Percentiles rank a stretch among this genome's conserved stretches.
Conservation (phyloP, 192 early-diverging fungal species). For the Backusella australiensis region DNA sequence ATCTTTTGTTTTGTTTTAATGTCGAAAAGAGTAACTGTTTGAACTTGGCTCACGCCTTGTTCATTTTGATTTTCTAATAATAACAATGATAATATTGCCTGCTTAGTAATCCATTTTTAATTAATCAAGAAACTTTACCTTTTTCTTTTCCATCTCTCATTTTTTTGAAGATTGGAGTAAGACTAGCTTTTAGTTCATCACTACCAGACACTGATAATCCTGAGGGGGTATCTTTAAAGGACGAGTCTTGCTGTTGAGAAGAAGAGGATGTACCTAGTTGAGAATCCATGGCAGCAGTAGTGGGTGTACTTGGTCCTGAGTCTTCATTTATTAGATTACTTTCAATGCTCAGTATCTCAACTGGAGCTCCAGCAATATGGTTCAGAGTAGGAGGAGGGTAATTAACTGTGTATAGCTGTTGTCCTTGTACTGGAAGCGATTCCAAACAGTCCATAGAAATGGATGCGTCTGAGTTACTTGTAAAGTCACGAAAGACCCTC, state of each 20-base stretch:
- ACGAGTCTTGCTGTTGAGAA: background rate
- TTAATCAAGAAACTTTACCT: background rate
- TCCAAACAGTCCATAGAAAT: background rate
- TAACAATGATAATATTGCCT: no score
- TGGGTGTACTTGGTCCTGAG: no score
- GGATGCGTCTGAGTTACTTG: background rate
- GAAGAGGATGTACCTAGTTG: no score
- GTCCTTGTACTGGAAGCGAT: background rate
- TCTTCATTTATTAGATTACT: background rate
- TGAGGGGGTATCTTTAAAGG: background rate
- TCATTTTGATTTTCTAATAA: background rate
- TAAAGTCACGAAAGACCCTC: conserved; percentile 1
- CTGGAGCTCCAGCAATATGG: background rate
- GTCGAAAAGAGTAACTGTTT: background rate
- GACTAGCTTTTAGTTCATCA: background rate
- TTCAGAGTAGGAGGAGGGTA: background rate
- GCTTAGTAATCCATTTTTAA: background rate
- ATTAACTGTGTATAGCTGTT: background rate
- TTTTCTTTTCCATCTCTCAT: background rate
- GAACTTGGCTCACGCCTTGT: background rate
- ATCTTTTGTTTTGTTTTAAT: background rate
- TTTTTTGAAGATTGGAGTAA: background rate
- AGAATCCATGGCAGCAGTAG: no score
- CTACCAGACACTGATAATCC: background rate
- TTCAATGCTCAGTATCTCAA: background rate